Evolutionary conservation across 768 basidiomycete species (phyloP).

Genomic region (Dioszegia hungarica): DNA sequence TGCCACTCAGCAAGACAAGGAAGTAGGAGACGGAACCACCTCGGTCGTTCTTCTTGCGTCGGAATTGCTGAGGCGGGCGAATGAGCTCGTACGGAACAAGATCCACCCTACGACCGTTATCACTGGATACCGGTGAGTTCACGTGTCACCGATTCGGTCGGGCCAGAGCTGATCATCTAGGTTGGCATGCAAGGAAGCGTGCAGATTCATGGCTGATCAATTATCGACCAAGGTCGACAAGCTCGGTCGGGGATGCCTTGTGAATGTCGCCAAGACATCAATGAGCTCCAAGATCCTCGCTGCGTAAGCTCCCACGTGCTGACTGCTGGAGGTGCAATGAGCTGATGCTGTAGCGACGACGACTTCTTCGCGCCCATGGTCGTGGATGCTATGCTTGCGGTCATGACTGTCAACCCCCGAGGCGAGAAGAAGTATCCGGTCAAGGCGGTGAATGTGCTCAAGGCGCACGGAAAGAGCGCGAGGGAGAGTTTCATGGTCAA

Average conservation of each 20-base stretch:
- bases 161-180: slow-evolving; percentile 17
- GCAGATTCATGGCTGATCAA: slow-evolving; percentile 96
- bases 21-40: slow-evolving; percentile 98
- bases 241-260: slow-evolving; percentile 82
- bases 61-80: slow-evolving; percentile 91
- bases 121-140: slow-evolving; percentile 73
- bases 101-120: slow-evolving; percentile 99
- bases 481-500: slow-evolving; percentile 90
- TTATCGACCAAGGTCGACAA: slow-evolving; percentile 88
- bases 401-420: slow-evolving; percentile 84
- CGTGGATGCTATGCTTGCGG: slow-evolving; percentile 96
- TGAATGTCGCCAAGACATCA: slow-evolving; percentile 95
- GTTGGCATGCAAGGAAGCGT: slow-evolving; percentile 92
- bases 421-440: slow-evolving; percentile 99
- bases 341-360: slow-evolving; percentile 66
- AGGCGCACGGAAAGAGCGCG: slow-evolving; percentile 93
- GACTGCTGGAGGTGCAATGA: neutral
- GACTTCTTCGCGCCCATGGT: slow-evolving; percentile 98
- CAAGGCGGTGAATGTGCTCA: slow-evolving; percentile 96
- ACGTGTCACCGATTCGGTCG: neutral
- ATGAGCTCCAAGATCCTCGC: slow-evolving; percentile 99
- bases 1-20: slow-evolving; percentile 98
- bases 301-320: slow-evolving; percentile 59
- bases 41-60: slow-evolving; percentile 97
- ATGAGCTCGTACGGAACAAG: slow-evolving; percentile 95